These are phyloP conservation scores for Veloboletus limbatus DNA, from an alignment of 1,284 basidiomycete species.

Conservation along the genomic window DNA sequence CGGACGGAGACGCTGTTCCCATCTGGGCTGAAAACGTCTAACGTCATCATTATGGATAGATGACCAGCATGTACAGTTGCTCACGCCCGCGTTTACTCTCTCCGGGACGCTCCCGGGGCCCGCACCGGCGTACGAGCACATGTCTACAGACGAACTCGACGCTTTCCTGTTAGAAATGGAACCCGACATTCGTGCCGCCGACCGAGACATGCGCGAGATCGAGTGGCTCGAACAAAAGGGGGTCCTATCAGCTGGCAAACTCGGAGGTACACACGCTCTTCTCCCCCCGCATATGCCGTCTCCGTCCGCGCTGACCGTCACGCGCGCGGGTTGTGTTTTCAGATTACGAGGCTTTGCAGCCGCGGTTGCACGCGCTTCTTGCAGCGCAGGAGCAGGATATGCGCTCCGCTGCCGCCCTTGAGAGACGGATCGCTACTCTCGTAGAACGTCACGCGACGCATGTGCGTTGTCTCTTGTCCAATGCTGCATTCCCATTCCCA, in stretches of 20 bases:
- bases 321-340: too few relatives aligned
- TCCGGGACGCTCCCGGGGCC: constrained; percentile 53
- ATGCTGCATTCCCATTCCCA: background rate
- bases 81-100: constrained; percentile 71
- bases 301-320: too few relatives aligned
- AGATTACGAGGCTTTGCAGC: constrained; percentile 63
- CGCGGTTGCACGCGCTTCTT: constrained; percentile 57
- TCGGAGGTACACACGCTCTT: constrained; percentile 45
- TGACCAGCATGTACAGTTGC: constrained; percentile 67
- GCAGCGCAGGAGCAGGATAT: constrained; percentile 58
- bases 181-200: constrained; percentile 72
- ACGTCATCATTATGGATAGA: constrained; percentile 50
- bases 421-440: constrained; percentile 58
- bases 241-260: constrained; percentile 66
- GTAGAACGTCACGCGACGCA: constrained; percentile 68
- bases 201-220: constrained; percentile 76
- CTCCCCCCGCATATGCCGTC: too few relatives aligned
- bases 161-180: constrained; percentile 75
- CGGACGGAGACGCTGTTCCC: too few relatives aligned
- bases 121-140: constrained; percentile 53
- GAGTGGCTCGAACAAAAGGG: constrained; percentile 65
- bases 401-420: constrained; percentile 51
- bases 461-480: constrained; percentile 40
- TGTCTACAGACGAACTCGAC: constrained; percentile 65
- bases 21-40: background rate